Base-by-base conservation (phyloP, 495 filamentous ascomycete genomes). In the Penicillium canescens region DNA sequence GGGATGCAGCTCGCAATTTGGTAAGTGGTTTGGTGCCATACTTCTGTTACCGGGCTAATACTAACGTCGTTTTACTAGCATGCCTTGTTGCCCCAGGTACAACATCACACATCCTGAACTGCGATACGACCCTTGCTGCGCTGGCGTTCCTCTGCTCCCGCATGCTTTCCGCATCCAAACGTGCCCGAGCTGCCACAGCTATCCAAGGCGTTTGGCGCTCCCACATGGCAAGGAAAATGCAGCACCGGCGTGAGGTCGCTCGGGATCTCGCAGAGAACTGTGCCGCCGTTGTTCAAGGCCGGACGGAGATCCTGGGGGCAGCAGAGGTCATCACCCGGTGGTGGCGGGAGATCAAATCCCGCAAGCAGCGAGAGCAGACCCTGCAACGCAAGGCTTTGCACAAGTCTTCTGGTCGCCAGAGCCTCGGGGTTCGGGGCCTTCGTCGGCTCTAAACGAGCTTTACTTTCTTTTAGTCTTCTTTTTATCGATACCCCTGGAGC, bases 131-230 rank as follows among this genome's bases (percentile, higher is more conserved):
- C 0, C 61, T 86, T 38, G 75, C 78, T 11, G 73, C 73, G 11
- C 75, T 88, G 35, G 75, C 82, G 9, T 86, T 86, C 65, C 78
- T 89, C 7, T 84, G 82, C 40, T 86, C 83, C 4, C 76, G 85
- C 34, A 64, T 89, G 4, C 76, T 88, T 12, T 73, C 77, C 1
- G 72, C 79, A 23, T 78, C 79, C 6, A 72, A 70, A 50, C 66
- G 66, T 20, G 55, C 60, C 28, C 69, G 72, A 13, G 80, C 80
- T 3, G 78, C 78, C 6, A 73, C 61, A 13, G 54, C 71, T 5
- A 65, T 83, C 18, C 77, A 82, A 45, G 59, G 62, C 18, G 67
- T 66, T 35, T 79, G 75, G 69, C 72, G 78, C 45, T 57, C 55
- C n/a, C 60, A 60, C 31, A 46, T 67, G 12, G 57, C 63, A 38